Evolutionary conservation across 352 stramenopile genomes (phyloP).

Genomic region (Pythium biforme): DNA sequence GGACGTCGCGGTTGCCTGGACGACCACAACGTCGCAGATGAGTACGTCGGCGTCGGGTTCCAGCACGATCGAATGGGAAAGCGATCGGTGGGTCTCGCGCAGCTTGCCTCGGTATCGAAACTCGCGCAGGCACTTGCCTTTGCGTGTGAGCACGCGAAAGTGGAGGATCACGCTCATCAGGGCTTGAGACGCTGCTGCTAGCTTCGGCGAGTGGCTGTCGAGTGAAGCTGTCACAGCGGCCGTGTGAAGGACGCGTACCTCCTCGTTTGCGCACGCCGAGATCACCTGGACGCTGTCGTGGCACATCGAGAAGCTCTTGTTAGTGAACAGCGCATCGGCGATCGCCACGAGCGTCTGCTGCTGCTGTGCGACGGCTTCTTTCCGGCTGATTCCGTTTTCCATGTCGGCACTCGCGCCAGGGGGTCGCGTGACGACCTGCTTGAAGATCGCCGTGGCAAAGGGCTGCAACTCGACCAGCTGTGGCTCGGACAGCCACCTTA

Average conservation of each 20-base stretch:
- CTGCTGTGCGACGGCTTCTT: neutral
- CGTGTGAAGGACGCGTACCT: neutral
- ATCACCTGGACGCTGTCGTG: neutral
- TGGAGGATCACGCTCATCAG: conserved; percentile 14
- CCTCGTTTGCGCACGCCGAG: neutral
- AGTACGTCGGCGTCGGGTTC: conserved; percentile 7
- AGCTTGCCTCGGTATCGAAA: conserved; percentile 20
- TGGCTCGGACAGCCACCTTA: conserved; percentile 3
- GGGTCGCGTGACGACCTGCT: conserved; percentile 3
- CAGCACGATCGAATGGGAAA: conserved; percentile 11
- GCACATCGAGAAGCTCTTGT: neutral
- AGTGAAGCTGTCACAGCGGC: neutral
- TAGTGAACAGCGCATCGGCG: conserved; percentile 5
- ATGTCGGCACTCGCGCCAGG: neutral
- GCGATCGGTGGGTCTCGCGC: neutral
- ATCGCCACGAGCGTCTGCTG: neutral
- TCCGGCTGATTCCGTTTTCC: neutral
- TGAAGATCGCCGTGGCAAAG: conserved; percentile 6
- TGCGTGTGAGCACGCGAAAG: conserved; percentile 1
- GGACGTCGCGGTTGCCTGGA: neutral
- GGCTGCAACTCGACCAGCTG: neutral
- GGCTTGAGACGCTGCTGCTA: neutral
- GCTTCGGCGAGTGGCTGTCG: neutral
- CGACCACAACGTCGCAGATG: conserved; percentile 5
- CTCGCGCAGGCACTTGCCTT: conserved; percentile 12